Base-by-base conservation (phyloP, 192 early-diverging fungal genomes). In the Coemansia interrupta region DNA sequence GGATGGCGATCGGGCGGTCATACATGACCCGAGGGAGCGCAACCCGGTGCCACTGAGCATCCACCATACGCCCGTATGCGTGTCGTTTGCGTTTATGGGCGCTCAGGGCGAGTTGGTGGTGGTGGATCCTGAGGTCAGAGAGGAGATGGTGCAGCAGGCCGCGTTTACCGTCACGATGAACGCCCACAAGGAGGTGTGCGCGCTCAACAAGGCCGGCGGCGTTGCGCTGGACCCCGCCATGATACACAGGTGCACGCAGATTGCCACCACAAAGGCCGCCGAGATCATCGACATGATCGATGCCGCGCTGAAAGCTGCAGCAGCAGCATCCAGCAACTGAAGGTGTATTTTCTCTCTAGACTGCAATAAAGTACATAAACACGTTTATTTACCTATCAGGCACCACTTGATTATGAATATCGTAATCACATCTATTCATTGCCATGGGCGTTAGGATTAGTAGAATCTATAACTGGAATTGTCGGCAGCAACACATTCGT, bases 1-100 rank as follows among this genome's bases (percentile, higher is more conserved):
- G 18, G 80, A 86, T n/a, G 95, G 92, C 36, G 89, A 92, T 36
- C 87, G 92, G 23, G 94, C 95, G 9, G 92, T 87, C 40, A 71
- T 82, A 19, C 95, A 97, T 63, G 70, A 89, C 40, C 62, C 88
- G 5, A 88, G 92, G 41, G 90, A 97, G 58, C 84, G 90, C 23
- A 91, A 88, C 53, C 94, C 92, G 19, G 95, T 99, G 28, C 93
- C 97, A 6, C 80, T 99, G 29, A 93, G 90, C 63, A 82, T 99
- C 18, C 93, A 97, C 61, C 95, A 99, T 73, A 89, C 92, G 53
- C 97, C 97, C 26, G 88, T 97, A 15, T 95, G 90, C 63, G 81
- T 92, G 20, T 85, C 94, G 32, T 97, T 99, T 82, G 92, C 83
- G 2, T 92, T 99, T 65, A 95, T 96, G 73, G 88, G 90, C 44